Conservation (phyloP, 2,329 filamentous ascomycete species). For the Sporothrix brunneoviolacea region DNA sequence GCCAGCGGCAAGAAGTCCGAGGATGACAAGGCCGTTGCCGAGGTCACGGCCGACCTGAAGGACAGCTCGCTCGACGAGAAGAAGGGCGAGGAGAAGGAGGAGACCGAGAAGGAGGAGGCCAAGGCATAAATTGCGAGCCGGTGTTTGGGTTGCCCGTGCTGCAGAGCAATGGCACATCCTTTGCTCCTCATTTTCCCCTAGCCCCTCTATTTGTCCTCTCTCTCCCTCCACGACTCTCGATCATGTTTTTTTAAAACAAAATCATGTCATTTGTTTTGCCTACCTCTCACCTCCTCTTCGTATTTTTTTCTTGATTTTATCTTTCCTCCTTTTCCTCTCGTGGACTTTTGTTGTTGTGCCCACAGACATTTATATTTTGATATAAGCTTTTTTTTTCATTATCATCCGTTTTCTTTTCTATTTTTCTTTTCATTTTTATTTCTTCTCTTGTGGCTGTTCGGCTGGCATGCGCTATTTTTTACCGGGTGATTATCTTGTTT, state of each 20-base stretch:
- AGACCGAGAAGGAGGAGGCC: slow-evolving; percentile 13
- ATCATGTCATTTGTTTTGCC: neutral
- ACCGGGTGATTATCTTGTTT: no score
- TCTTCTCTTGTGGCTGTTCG: no score
- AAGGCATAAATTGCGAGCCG: no score
- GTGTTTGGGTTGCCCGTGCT: no score
- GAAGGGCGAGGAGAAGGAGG: slow-evolving; percentile 35
- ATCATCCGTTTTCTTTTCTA: no score
- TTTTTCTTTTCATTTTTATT: no score
- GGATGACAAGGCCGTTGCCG: slow-evolving; percentile 44
- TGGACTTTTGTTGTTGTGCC: no score
- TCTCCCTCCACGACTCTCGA: neutral
- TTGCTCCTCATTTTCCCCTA: neutral
- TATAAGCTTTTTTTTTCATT: no score
- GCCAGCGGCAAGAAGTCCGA: slow-evolving; percentile 38
- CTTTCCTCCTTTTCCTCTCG: neutral
- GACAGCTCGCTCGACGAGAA: slow-evolving; percentile 47
- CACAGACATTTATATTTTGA: no score
- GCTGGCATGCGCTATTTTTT: no score
- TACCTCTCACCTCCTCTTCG: neutral
- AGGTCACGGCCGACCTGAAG: slow-evolving; percentile 45
- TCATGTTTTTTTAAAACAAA: neutral
- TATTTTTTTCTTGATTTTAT: neutral
- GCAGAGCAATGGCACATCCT: neutral
- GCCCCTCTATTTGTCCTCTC: neutral